Base-by-base conservation (phyloP, 2,329 filamentous ascomycete species). In the Tolypocladium pustulatum region DNA sequence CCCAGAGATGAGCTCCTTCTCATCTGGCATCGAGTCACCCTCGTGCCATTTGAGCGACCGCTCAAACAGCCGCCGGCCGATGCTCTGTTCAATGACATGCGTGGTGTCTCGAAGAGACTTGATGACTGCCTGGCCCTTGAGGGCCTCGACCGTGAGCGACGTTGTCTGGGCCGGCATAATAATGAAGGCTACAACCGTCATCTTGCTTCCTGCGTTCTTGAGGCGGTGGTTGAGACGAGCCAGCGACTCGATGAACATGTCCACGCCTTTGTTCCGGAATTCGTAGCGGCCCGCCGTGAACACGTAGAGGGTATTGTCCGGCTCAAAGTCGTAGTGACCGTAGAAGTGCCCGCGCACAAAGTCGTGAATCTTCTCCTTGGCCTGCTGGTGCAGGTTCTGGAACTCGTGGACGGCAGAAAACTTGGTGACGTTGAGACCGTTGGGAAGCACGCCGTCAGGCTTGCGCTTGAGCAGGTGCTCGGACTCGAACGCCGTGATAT, bases 401-500 rank as follows among this genome's bases (percentile, higher is more conserved):
- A 97, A 97, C 75, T 99, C 94, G 79, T 99, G 94, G 68, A 97
- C 92, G 8, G 94, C 94, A 10, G 92, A 93, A 78, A 97, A 97
- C 74, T 97, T 97, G 62, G 73, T 97, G 61, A 99, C 94, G 68
- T 99, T 99, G 68, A 99, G 81, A 63, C 94, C 94, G 68, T 99
- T 99, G 65, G 94, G 94, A 65, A 97, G 75, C 8, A 99, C 94
- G 49, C 94, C 94, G 67, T 99, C 94, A 1, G 94, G 94, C 76
- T 97, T 97, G 64, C 94, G 88, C 82, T 97, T 97, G 64, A 99
- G 82, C 66, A 99, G 76, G 76, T 99, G 93, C 78, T 99, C 94
- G 68, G 91, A 96, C 76, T 99, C 94, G 74, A 96, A 97, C 12
- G 94, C 94, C 5, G 94, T 99, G 70, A 99, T 97, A 74, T 97